Evolutionary conservation across 805 yeast species (phyloP).

Genomic region (Pichia nakasei): DNA sequence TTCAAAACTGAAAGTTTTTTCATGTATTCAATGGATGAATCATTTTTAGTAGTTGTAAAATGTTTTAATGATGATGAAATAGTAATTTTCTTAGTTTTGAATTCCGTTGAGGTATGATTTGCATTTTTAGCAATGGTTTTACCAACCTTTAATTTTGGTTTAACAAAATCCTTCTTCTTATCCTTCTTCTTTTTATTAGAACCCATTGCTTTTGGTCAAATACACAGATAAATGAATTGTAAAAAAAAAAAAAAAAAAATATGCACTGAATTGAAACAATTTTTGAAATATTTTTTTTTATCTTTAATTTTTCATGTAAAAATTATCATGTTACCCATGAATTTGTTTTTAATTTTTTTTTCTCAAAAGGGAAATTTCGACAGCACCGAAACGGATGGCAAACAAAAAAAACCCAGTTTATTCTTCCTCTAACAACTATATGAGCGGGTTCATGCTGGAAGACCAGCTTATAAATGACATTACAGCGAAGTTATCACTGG

Average conservation of each 20-base stretch:
- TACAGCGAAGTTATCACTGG: not conserved
- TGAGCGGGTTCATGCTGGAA: not conserved
- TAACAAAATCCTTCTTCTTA: slow-evolving; percentile 66
- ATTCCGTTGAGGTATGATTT: slow-evolving; percentile 80
- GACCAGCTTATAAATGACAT: not conserved
- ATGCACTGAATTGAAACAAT: not conserved
- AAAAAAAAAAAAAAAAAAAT: not conserved
- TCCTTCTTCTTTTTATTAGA: slow-evolving; percentile 51
- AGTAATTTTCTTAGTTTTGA: slow-evolving; percentile 51
- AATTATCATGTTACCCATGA: no score
- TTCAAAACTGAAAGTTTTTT: slow-evolving; percentile 61
- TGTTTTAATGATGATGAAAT: slow-evolving; percentile 26
- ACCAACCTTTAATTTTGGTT: slow-evolving; percentile 81
- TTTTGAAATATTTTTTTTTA: not conserved
- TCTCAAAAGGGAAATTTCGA: not conserved
- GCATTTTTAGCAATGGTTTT: slow-evolving; percentile 63
- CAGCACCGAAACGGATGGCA: no score
- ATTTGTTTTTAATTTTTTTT: not conserved
- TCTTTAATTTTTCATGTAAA: no score
- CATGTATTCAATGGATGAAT: slow-evolving; percentile 17
- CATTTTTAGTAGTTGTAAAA: not conserved
- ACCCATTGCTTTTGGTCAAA: slow-evolving; percentile 26
- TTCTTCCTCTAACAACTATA: no score
- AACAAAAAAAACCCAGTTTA: no score
- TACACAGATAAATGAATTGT: no score